phyloP scores from a whole-genome alignment of 1,284 basidiomycete genomes.

The Boletus holoroseus region DNA sequence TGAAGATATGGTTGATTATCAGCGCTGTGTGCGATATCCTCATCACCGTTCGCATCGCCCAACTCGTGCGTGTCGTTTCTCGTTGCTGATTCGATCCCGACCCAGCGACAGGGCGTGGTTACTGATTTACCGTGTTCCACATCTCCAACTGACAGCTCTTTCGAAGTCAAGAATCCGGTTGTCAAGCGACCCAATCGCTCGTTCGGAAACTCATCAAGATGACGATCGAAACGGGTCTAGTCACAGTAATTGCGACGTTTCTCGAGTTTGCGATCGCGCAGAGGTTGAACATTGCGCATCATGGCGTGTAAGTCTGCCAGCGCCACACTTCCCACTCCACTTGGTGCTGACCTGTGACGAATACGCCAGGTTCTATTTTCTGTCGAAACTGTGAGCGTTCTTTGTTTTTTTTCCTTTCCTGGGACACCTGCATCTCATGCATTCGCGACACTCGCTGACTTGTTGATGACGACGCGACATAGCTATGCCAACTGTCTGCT shows the following conservation, averaged over 20 bases:
- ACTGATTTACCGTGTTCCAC: not conserved
- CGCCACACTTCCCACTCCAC: not conserved
- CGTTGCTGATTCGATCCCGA: not conserved
- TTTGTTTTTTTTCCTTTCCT: too few relatives aligned
- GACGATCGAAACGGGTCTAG: constrained; percentile 14
- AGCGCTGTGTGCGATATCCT: constrained; percentile 1
- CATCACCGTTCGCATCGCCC: constrained; percentile 1
- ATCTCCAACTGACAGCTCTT: not conserved
- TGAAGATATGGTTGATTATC: constrained; percentile 4
- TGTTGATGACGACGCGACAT: not conserved
- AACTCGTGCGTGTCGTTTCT: not conserved
- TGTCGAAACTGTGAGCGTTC: constrained; percentile 1
- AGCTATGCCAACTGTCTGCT: constrained; percentile 2
- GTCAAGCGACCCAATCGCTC: constrained; percentile 6
- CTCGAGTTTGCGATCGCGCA: constrained; percentile 12
- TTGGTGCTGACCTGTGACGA: not conserved
- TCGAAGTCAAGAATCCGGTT: not conserved
- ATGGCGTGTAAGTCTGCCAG: constrained; percentile 2
- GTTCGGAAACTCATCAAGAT: constrained; percentile 13
- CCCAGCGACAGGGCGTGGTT: not conserved
- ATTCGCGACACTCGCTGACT: not conserved
- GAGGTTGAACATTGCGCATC: constrained; percentile 5
- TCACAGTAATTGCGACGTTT: constrained; percentile 9
- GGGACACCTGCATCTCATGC: not conserved
- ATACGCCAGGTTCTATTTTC: not conserved